A percentile compares a stretch with the other conserved stretches of the same genome.
Conservation (phyloP, 2,329 filamentous ascomycete genomes). For the Neopestalotiopsis rosae region DNA sequence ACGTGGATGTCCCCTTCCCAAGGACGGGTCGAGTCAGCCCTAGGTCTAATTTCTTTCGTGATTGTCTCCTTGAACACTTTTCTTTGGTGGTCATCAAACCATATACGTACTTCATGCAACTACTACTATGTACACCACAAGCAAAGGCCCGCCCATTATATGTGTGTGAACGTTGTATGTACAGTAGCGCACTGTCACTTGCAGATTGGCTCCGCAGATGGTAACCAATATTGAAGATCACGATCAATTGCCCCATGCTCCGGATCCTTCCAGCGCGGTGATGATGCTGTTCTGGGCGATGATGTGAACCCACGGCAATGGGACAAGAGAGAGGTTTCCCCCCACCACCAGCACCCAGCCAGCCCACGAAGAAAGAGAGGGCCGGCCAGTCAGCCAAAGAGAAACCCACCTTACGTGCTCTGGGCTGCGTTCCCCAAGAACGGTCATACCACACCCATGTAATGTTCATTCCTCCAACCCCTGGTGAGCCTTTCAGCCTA, state of each 20-base stretch:
- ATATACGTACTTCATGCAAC: background rate
- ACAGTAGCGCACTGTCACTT: background rate
- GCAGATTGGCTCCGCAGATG: slow-evolving; percentile 10
- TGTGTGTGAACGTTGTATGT: background rate
- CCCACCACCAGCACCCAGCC: background rate
- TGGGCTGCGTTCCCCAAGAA: slow-evolving; percentile 5
- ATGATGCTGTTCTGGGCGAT: slow-evolving; percentile 18
- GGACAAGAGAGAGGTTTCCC: background rate
- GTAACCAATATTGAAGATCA: slow-evolving; percentile 19
- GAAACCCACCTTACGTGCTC: slow-evolving; percentile 6
- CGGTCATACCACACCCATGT: background rate
- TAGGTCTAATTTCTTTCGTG: background rate
- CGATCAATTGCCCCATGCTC: slow-evolving; percentile 14
- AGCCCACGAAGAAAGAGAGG: background rate
- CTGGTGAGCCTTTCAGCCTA: background rate
- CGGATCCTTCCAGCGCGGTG: slow-evolving; percentile 13
- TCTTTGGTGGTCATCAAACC: background rate
- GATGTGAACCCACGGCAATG: slow-evolving; percentile 17
- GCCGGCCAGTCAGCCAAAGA: background rate
- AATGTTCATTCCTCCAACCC: background rate
- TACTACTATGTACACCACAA: background rate
- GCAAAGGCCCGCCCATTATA: background rate
- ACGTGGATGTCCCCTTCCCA: background rate
- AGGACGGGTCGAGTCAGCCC: background rate
- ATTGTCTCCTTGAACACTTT: background rate